Base-by-base conservation (phyloP, 139 green algal genomes). In the Chlorella sp. region DNA sequence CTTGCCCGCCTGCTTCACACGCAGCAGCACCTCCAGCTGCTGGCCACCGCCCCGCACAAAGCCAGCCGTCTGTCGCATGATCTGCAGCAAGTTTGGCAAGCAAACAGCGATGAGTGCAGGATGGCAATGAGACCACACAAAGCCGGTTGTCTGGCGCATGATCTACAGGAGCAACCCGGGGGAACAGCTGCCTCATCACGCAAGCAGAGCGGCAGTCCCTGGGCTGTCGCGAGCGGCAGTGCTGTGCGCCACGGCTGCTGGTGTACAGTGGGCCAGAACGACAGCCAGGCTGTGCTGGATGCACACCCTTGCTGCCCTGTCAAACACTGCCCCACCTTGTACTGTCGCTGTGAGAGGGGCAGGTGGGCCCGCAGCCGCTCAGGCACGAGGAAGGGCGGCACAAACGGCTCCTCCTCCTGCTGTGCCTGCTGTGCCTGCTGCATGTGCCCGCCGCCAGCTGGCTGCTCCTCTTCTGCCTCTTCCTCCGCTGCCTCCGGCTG, bases 1-100 rank as follows among this genome's bases (percentile, higher is more conserved):
- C 74, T 95, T 94, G 69, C 32, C 56, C 21, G 86, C 92, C 62
- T 95, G 93, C 87, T 89, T 86, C 62, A 97, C 91, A 4, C 93
- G 86, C 86, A 97, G 88, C 82, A 94, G 75, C 78, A 97, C 88
- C 87, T 96, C 94, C 51, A 91, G 87, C 83, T 95, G 94, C 15
- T 83, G 85, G 7, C 92, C 93, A 26, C 91, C 87, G 21, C 78
- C 62, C 2, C 86, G 80, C 78, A 97, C 94, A 89, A 95, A 97
- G 68, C 82, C 85, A 5, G 94, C 94, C 0, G 94, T 97, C 69
- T 94, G 90, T 2, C 89, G 39, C 28, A 97, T 89, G 25, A 96
- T 83, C 93, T 96, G 90, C 71, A 68, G 1, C 11, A n/a, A n/a
- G n/a, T n/a, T n/a, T n/a, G n/a, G n/a, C n/a, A n/a, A n/a, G n/a